Evolutionary conservation across 495 filamentous ascomycete genomes (phyloP).

Genomic region (Neurospora hispaniola): DNA sequence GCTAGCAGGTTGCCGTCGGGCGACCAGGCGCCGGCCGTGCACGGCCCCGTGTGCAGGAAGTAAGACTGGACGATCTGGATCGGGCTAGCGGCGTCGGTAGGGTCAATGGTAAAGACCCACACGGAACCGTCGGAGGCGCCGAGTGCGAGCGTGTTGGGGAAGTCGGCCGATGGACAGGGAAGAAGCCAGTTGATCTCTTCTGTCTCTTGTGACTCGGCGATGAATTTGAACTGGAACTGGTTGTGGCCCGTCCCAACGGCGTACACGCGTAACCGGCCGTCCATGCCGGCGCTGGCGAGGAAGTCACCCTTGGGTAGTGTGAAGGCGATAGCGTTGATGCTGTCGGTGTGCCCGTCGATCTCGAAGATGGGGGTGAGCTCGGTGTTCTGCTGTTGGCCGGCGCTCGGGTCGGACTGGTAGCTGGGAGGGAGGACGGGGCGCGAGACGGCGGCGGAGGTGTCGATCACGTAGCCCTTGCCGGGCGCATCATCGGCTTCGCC

Average conservation of each 20-base stretch:
- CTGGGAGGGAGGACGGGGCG: conserved; percentile 36
- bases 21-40: conserved; percentile 86
- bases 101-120: conserved; percentile 85
- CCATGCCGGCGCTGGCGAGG: conserved; percentile 74
- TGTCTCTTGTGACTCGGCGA: conserved; percentile 66
- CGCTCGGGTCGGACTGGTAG: conserved; percentile 64
- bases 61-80: conserved; percentile 80
- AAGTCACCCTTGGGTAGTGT: conserved; percentile 76
- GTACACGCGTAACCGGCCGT: conserved; percentile 62
- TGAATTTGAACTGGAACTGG: conserved; percentile 61
- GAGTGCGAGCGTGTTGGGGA: conserved; percentile 76
- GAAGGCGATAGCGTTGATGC: conserved; percentile 75
- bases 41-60: conserved; percentile 78
- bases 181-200: conserved; percentile 89
- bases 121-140: conserved; percentile 89
- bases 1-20: conserved; percentile 80
- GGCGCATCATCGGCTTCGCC: conserved; percentile 58
- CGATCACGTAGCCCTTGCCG: conserved; percentile 61
- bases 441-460: conserved; percentile 55
- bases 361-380: conserved; percentile 52
- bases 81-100: conserved; percentile 39
- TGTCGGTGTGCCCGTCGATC: conserved; percentile 82
- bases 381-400: conserved; percentile 38
- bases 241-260: conserved; percentile 58
- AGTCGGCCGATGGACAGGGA: conserved; percentile 56